Percentiles rank a stretch among this genome's conserved stretches.
phyloP scores from a whole-genome alignment of 164 flowering plant genomes.

The grape (Vitis vinifera) region ASM3070453v1 NC_081818.1:22773001-22773500 shows the following conservation, averaged over 20 bases:
- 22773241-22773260: neutral
- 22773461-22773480: too few species aligned
- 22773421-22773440: too few species aligned
- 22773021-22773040: constrained; percentile 8
- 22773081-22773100: constrained; percentile 17
- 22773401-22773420: too few species aligned
- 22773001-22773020: constrained; percentile 20
- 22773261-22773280: neutral
- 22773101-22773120: neutral
- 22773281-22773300: neutral
- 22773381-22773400: too few species aligned
- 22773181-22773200: neutral
- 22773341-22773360: neutral
- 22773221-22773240: neutral
- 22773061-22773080: constrained; percentile 7
- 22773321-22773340: neutral
- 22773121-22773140: neutral
- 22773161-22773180: neutral
- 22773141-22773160: neutral
- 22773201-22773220: neutral
- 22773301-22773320: neutral
- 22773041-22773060: neutral
- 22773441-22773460: too few species aligned
- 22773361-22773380: too few species aligned
- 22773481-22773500: too few species aligned